phyloP scores from a whole-genome alignment of 495 filamentous ascomycete species.

The Podospora appendiculata region DNA sequence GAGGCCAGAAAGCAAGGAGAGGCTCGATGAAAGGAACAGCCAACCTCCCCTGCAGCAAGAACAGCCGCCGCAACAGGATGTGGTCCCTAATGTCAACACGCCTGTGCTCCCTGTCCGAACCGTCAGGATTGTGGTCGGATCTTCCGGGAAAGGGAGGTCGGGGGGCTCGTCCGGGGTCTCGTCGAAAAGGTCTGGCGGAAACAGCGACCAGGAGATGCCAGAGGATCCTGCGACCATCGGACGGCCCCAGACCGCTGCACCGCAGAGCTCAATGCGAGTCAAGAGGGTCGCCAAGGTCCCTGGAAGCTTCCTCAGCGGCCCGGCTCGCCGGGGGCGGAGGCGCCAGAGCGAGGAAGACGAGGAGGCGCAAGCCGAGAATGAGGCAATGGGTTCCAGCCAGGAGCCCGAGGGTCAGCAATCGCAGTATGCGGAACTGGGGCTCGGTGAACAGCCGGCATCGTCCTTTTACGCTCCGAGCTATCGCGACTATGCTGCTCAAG shows the following conservation, averaged over 20 bases:
- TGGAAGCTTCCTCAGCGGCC: slow-evolving; percentile 66
- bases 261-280: slow-evolving; percentile 63
- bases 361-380: slow-evolving; percentile 28
- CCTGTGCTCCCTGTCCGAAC: slow-evolving; percentile 57
- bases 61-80: slow-evolving; percentile 3
- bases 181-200: slow-evolving; percentile 23
- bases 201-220: slow-evolving; percentile 27
- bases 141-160: slow-evolving; percentile 32
- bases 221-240: slow-evolving; percentile 36
- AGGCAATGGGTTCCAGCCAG: slow-evolving; percentile 22
- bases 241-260: slow-evolving; percentile 43
- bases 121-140: slow-evolving; percentile 49
- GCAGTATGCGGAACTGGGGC: slow-evolving; percentile 26
- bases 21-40: slow-evolving; percentile 20
- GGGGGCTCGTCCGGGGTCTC: slow-evolving; percentile 32
- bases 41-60: slow-evolving; percentile 15
- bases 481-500: slow-evolving; percentile 31
- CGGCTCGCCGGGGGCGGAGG: slow-evolving; percentile 62
- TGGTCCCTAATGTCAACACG: slow-evolving; percentile 50
- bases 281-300: slow-evolving; percentile 64
- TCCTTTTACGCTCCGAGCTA: slow-evolving; percentile 28
- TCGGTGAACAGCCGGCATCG: slow-evolving; percentile 24
- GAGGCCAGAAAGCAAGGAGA: slow-evolving; percentile 28
- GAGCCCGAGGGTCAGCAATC: slow-evolving; percentile 29
- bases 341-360: slow-evolving; percentile 69